phyloP scores from a whole-genome alignment of 192 early-diverging fungal genomes.

The Dissophora globulifera region DNA sequence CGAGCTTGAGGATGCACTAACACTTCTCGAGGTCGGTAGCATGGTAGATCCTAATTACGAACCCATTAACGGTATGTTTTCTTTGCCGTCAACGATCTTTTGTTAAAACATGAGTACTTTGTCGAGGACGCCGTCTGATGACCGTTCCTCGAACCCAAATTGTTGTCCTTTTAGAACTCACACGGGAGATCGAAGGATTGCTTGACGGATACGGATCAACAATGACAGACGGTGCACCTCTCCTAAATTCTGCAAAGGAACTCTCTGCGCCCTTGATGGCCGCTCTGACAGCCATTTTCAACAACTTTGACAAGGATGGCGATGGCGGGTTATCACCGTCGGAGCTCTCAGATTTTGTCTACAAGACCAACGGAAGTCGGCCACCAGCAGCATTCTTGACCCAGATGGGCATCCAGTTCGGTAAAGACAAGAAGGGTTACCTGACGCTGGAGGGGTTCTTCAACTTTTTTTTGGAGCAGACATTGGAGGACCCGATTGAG shows the following conservation, averaged over 20 bases:
- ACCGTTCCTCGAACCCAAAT: not conserved
- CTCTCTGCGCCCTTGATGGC: constrained; percentile 49
- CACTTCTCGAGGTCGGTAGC: constrained; percentile 61
- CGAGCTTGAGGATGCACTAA: constrained; percentile 61
- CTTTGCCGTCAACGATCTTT: no score
- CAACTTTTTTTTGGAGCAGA: constrained; percentile 66
- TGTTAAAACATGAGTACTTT: no score
- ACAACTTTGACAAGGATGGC: constrained; percentile 59
- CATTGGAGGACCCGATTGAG: constrained; percentile 66
- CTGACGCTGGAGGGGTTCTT: constrained; percentile 63
- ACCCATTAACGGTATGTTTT: constrained; percentile 62
- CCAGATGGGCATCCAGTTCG: constrained; percentile 66
- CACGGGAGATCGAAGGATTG: constrained; percentile 59
- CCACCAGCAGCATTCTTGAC: constrained; percentile 60
- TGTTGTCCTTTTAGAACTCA: constrained; percentile 48
- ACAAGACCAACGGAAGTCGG: constrained; percentile 61
- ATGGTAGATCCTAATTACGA: constrained; percentile 63
- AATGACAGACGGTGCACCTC: constrained; percentile 47
- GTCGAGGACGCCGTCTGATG: no score
- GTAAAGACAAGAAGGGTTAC: constrained; percentile 55
- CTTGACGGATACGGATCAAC: constrained; percentile 56
- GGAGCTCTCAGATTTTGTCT: constrained; percentile 61
- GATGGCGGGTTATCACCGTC: constrained; percentile 55
- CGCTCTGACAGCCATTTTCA: constrained; percentile 58
- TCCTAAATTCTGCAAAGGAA: constrained; percentile 45